These are phyloP conservation scores for Colletotrichum kahawae DNA, from an alignment of 2,329 filamentous ascomycete genomes.

Conservation along the genomic window DNA sequence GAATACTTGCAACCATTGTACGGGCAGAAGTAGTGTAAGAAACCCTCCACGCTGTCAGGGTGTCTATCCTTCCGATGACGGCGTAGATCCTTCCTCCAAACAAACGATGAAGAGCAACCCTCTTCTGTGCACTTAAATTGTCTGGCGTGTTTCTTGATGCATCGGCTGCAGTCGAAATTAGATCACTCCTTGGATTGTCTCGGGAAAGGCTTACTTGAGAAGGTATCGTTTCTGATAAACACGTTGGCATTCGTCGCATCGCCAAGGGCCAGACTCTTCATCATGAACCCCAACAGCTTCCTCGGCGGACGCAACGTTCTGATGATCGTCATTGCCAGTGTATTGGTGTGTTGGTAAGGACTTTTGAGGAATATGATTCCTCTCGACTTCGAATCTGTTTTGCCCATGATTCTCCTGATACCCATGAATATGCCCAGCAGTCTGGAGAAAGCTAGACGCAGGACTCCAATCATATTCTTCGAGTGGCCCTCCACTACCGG, in stretches of 20 bases:
- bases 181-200: not conserved
- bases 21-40: not conserved
- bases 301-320: not conserved
- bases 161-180: not conserved
- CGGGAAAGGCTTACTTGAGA: not conserved
- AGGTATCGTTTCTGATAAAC: not conserved
- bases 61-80: not conserved
- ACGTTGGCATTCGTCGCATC: not conserved
- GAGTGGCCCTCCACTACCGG: conserved; percentile 21
- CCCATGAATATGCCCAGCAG: conserved; percentile 21
- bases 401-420: not conserved
- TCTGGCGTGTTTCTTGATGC: not conserved
- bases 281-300: not conserved
- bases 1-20: not conserved
- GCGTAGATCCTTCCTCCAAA: conserved; percentile 3
- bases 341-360: conserved; percentile 1
- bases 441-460: not conserved
- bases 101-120: not conserved
- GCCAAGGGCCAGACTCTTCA: not conserved
- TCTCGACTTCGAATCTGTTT: not conserved
- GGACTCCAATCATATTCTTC: conserved; percentile 13
- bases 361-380: not conserved
- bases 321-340: not conserved
- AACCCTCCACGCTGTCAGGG: not conserved
- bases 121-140: conserved; percentile 2